Evolutionary conservation across 352 stramenopile genomes (phyloP).

Genomic region (Phytophthora boehmeriae): DNA sequence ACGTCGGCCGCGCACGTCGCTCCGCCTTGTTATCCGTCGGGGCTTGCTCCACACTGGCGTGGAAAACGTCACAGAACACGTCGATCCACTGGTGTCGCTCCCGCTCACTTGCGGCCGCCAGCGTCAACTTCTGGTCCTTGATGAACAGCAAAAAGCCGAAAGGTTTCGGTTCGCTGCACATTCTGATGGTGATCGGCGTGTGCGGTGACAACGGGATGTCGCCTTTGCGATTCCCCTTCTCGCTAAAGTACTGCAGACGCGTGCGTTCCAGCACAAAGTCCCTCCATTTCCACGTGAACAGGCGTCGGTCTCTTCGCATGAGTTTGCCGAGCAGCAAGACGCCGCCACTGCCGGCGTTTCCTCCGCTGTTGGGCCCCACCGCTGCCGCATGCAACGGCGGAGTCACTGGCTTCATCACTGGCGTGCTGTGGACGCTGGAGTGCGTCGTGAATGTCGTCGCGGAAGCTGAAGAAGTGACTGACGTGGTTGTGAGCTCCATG

Average conservation of each 20-base stretch:
- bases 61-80: constrained; percentile 77
- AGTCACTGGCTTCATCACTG: too few relatives aligned
- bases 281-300: constrained; percentile 87
- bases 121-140: constrained; percentile 79
- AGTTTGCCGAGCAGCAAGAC: constrained; percentile 71
- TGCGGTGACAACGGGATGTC: constrained; percentile 65
- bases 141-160: constrained; percentile 80
- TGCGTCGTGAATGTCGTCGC: neutral
- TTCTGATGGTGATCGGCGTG: constrained; percentile 77
- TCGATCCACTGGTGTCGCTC: constrained; percentile 83
- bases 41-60: constrained; percentile 71
- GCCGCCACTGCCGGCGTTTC: constrained; percentile 23
- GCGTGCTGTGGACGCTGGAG: too few relatives aligned
- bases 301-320: constrained; percentile 73
- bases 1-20: constrained; percentile 63
- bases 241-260: constrained; percentile 79
- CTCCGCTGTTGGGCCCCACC: constrained; percentile 12
- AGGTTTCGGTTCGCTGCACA: constrained; percentile 73
- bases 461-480: constrained; percentile 1
- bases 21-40: constrained; percentile 59
- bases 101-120: constrained; percentile 71
- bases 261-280: constrained; percentile 78
- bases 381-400: too few relatives aligned
- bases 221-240: constrained; percentile 76
- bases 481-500: neutral